Conservation (phyloP, 2,329 filamentous ascomycete genomes). For the Stemphylium beticola region DNA sequence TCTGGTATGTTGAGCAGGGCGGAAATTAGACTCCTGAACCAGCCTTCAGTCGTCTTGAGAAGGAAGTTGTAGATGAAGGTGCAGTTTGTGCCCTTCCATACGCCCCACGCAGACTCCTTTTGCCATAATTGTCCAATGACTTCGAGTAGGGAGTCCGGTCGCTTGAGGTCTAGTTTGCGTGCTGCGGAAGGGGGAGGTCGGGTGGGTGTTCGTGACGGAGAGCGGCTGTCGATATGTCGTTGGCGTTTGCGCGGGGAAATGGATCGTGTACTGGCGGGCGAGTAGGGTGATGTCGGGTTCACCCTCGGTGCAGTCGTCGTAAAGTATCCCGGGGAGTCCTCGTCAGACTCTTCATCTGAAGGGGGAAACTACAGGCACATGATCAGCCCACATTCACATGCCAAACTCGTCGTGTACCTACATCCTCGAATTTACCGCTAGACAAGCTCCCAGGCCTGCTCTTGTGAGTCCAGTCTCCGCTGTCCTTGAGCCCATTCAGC, state of each 20-base stretch:
- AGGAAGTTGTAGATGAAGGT: constrained; percentile 91
- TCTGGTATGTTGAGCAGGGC: constrained; percentile 91
- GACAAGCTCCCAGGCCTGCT: constrained; percentile 42
- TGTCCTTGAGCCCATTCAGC: constrained; percentile 27
- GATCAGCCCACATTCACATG: constrained; percentile 29
- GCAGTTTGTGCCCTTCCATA: constrained; percentile 92
- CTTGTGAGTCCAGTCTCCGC: constrained; percentile 25
- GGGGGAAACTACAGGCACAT: constrained; percentile 47
- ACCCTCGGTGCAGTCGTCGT: constrained; percentile 68
- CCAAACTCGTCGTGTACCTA: constrained; percentile 16
- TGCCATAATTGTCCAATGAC: constrained; percentile 88
- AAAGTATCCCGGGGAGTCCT: constrained; percentile 77
- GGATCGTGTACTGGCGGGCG: constrained; percentile 45
- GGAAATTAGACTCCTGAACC: constrained; percentile 87
- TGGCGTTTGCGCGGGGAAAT: constrained; percentile 46
- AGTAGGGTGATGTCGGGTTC: constrained; percentile 41
- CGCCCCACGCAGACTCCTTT: constrained; percentile 86
- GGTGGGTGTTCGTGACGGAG: constrained; percentile 46
- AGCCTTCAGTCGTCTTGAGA: constrained; percentile 86
- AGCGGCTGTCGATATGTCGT: constrained; percentile 47
- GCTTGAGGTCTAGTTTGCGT: constrained; percentile 73
- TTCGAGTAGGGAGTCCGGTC: constrained; percentile 81
- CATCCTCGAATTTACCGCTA: constrained; percentile 45
- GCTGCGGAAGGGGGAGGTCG: constrained; percentile 50
- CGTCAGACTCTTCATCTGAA: constrained; percentile 76